Evolutionary conservation across 2,329 filamentous ascomycete species (phyloP).

Genomic region (Fusarium proliferatum): DNA sequence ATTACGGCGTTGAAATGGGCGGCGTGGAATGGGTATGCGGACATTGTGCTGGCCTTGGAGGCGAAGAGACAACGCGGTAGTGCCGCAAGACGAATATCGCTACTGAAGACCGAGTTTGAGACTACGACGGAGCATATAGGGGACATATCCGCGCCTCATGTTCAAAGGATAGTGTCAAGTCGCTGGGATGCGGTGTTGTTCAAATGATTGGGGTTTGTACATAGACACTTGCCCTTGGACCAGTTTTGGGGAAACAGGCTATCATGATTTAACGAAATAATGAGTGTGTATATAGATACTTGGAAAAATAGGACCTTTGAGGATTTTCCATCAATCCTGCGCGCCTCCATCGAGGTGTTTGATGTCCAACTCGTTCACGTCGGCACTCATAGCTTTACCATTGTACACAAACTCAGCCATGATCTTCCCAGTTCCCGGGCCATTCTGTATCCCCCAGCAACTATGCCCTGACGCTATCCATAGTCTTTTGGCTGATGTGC

Average conservation of each 20-base stretch:
- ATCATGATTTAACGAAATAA: neutral
- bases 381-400: neutral
- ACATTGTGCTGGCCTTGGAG: neutral
- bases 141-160: neutral
- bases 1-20: neutral
- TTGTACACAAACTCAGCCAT: neutral
- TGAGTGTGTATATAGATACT: neutral
- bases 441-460: neutral
- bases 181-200: neutral
- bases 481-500: neutral
- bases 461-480: neutral
- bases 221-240: neutral
- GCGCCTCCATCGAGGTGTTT: neutral
- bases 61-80: neutral
- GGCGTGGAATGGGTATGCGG: neutral
- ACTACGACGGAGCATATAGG: neutral
- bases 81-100: neutral
- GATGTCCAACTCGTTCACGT: neutral
- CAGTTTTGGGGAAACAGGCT: fast-evolving
- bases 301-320: neutral
- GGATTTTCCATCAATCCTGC: neutral
- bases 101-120: neutral
- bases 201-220: neutral
- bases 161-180: neutral
- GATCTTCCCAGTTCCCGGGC: neutral